These are phyloP conservation scores for Bipolaris sorokiniana DNA, from an alignment of 2,329 filamentous ascomycete species.

Conservation along the genomic window DNA sequence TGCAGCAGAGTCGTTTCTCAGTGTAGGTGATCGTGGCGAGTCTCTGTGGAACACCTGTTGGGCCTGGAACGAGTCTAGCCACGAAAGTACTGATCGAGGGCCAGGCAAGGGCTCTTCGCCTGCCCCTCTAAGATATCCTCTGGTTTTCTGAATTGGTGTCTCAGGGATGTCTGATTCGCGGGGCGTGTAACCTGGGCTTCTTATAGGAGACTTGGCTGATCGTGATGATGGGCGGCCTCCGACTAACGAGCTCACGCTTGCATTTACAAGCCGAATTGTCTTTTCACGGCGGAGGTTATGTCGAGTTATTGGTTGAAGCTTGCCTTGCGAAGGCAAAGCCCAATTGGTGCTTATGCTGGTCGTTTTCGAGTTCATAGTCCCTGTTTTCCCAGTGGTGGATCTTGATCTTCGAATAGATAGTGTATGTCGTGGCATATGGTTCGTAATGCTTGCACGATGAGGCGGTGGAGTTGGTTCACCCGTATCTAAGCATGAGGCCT, in stretches of 20 bases:
- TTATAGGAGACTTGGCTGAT: constrained; percentile 1
- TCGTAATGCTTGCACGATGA: neutral
- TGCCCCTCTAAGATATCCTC: neutral
- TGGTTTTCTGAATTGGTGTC: neutral
- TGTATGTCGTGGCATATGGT: neutral
- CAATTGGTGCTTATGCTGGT: neutral
- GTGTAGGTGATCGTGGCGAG: neutral
- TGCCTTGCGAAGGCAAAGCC: constrained; percentile 11
- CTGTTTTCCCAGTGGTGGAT: neutral
- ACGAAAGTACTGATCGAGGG: constrained; percentile 9
- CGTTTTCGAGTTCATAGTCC: neutral
- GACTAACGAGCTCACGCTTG: constrained; percentile 9
- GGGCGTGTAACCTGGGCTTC: neutral
- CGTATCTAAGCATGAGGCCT: constrained; percentile 3
- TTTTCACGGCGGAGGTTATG: neutral
- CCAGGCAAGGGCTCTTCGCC: neutral
- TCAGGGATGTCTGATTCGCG: neutral
- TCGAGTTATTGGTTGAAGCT: neutral
- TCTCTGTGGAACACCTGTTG: constrained; percentile 6
- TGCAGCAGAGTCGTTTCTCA: constrained; percentile 12
- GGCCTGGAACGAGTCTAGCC: constrained; percentile 13
- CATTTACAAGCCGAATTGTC: constrained; percentile 13
- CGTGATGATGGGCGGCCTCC: constrained; percentile 1
- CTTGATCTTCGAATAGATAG: constrained; percentile 2
- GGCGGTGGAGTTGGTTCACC: neutral